phyloP scores from a whole-genome alignment of 345 rosid genomes.

The Excoecaria agallocha region DNA sequence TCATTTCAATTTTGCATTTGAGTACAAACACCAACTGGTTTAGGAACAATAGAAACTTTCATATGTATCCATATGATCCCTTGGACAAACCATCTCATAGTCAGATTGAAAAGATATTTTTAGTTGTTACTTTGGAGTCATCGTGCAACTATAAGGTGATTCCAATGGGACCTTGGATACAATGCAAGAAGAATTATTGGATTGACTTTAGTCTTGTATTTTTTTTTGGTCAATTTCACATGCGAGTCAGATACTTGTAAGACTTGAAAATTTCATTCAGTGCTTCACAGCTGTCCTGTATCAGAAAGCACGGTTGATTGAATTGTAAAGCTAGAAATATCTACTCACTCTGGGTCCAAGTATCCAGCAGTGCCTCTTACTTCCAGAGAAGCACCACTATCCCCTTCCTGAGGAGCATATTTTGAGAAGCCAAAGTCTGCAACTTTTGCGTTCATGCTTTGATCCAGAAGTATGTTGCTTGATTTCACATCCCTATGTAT shows the following conservation, averaged over 20 bases:
- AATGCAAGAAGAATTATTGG: background rate
- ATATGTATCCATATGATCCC: background rate
- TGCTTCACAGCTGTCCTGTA: background rate
- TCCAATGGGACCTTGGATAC: background rate
- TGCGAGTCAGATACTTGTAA: background rate
- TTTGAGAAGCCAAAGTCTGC: slow-evolving; percentile 77
- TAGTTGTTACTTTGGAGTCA: background rate
- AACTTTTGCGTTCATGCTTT: slow-evolving; percentile 66
- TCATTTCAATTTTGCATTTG: background rate
- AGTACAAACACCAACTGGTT: background rate
- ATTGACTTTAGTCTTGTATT: background rate
- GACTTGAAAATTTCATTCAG: background rate
- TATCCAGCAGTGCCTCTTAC: slow-evolving; percentile 76
- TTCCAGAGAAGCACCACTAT: slow-evolving; percentile 63
- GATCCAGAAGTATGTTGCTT: slow-evolving; percentile 68
- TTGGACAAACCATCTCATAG: background rate
- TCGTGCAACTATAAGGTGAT: background rate
- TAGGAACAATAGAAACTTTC: background rate
- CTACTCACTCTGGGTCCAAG: slow-evolving; percentile 71
- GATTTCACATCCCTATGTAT: slow-evolving; percentile 72
- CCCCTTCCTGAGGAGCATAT: slow-evolving; percentile 77
- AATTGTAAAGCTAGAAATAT: background rate
- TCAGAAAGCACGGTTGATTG: background rate
- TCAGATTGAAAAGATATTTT: background rate
- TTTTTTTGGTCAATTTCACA: background rate